These are phyloP conservation scores for Jamesozyma lodderae DNA, from an alignment of 805 yeast species.

Conservation along the genomic window DNA sequence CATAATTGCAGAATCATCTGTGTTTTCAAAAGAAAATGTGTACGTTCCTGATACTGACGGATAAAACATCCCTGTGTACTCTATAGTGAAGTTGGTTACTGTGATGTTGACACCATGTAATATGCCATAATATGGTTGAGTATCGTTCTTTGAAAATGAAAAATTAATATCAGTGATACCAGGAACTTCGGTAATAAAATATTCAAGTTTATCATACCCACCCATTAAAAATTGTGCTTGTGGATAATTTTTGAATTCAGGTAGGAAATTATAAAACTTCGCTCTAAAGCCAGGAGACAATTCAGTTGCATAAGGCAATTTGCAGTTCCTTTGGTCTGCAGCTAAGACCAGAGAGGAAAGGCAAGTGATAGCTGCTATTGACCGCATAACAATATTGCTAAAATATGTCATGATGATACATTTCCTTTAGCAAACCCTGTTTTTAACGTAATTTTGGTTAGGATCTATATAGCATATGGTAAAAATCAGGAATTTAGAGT, in stretches of 20 bases:
- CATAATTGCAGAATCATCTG: slow-evolving; percentile 26
- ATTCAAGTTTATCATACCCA: background rate
- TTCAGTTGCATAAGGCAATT: no score
- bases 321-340: no score
- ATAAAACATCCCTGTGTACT: slow-evolving; percentile 24
- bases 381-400: no score
- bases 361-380: no score
- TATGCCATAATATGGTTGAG: background rate
- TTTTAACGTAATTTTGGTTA: no score
- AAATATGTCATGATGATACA: no score
- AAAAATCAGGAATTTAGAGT: no score
- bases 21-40: slow-evolving; percentile 14
- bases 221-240: background rate
- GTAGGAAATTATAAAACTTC: background rate
- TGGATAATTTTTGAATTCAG: background rate
- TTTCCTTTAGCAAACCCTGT: no score
- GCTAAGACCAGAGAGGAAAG: no score
- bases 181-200: background rate
- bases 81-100: slow-evolving; percentile 17
- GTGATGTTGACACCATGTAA: background rate
- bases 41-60: slow-evolving; percentile 29
- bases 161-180: background rate
- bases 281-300: background rate
- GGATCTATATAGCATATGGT: no score
- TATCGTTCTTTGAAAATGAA: background rate